These are phyloP conservation scores for Linum trigynum DNA, from an alignment of 345 rosid genomes.

Conservation along the genomic window DNA sequence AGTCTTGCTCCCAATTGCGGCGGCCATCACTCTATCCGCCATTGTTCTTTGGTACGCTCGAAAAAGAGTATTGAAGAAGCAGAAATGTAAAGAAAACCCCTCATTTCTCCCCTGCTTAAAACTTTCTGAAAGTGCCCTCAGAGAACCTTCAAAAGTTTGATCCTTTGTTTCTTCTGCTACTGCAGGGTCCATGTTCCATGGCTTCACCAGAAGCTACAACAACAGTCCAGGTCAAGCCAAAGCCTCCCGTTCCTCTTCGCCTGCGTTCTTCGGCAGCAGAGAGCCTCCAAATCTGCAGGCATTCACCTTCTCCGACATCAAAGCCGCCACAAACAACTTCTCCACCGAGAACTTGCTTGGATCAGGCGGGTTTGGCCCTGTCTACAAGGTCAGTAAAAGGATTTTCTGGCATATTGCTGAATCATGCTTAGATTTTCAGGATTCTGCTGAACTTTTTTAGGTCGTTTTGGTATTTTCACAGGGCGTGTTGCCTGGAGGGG, in stretches of 20 bases:
- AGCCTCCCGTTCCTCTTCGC: not conserved
- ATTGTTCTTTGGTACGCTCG: constrained; percentile 3
- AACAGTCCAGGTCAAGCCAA: not conserved
- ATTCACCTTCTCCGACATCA: constrained; percentile 20
- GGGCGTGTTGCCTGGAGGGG: constrained; percentile 25
- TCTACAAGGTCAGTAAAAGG: constrained; percentile 24
- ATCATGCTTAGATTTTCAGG: not conserved
- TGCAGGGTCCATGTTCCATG: not conserved
- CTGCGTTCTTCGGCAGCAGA: constrained; percentile 1
- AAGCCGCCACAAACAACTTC: constrained; percentile 32
- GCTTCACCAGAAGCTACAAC: not conserved
- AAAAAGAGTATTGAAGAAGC: constrained; percentile 9
- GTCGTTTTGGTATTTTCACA: not conserved
- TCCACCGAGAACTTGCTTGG: constrained; percentile 30
- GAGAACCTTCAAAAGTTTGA: not conserved
- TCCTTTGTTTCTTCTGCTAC: not conserved
- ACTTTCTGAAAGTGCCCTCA: not conserved
- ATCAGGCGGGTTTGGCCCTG: constrained; percentile 42
- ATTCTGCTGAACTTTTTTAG: not conserved
- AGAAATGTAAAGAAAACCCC: constrained; percentile 14
- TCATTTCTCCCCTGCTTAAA: not conserved
- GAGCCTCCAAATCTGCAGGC: constrained; percentile 18
- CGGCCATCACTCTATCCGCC: constrained; percentile 12
- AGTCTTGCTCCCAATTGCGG: constrained; percentile 18
- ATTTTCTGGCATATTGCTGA: not conserved